Percentiles rank a stretch among this genome's conserved stretches.
Evolutionary conservation across 768 basidiomycete species (phyloP).

Genomic region (Trametes villosa): DNA sequence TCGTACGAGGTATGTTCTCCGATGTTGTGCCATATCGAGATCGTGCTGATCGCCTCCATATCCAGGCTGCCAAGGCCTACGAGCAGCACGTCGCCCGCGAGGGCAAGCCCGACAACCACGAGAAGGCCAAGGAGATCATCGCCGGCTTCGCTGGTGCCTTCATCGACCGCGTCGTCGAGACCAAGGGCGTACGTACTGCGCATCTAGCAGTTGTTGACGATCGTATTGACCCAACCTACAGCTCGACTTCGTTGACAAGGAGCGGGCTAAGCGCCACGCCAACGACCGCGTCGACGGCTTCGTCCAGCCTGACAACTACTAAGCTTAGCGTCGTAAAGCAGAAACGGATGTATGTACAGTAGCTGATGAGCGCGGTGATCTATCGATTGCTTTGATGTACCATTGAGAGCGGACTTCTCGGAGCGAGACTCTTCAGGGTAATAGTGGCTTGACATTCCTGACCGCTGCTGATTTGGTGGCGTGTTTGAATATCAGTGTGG

Average conservation of each 20-base stretch:
- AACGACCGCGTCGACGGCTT: constrained; percentile 1
- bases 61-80: constrained; percentile 65
- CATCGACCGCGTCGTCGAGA: constrained; percentile 58
- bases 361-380: not conserved
- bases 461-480: too few relatives aligned
- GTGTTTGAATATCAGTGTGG: too few relatives aligned
- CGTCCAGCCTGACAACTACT: constrained; percentile 18
- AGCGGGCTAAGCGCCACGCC: constrained; percentile 44
- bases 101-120: constrained; percentile 55
- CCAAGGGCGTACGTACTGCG: constrained; percentile 51
- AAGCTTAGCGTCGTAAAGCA: not conserved
- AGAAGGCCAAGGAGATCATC: constrained; percentile 58
- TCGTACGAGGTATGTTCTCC: constrained; percentile 54
- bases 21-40: not conserved
- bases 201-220: not conserved
- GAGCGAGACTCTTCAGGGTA: not conserved
- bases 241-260: constrained; percentile 50
- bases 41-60: not conserved
- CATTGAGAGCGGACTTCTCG: not conserved
- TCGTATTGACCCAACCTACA: constrained; percentile 14
- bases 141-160: constrained; percentile 61
- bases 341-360: constrained; percentile 13
- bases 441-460: too few relatives aligned
- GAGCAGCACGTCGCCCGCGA: constrained; percentile 54
- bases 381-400: not conserved